phyloP scores from a whole-genome alignment of 345 rosid species.

The Gossypium raimondii region DNA sequence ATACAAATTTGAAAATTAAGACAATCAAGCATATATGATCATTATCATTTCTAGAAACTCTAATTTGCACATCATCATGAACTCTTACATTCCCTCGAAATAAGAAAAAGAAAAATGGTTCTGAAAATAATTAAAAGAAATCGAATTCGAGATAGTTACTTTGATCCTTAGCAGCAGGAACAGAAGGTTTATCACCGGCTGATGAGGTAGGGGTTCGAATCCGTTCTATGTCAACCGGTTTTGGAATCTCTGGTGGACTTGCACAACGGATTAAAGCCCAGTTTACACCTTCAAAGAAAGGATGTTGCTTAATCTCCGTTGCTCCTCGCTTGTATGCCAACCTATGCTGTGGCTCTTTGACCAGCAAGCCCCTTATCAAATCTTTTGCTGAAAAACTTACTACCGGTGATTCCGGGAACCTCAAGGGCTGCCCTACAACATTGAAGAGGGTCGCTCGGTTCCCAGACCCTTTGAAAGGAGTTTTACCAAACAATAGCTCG shows the following conservation, averaged over 20 bases:
- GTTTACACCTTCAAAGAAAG: constrained; percentile 81
- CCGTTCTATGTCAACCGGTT: constrained; percentile 55
- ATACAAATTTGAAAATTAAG: constrained; percentile 9
- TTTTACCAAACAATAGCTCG: constrained; percentile 72
- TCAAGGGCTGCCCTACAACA: constrained; percentile 69
- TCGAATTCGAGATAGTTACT: constrained; percentile 70
- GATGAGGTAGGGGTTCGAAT: constrained; percentile 35
- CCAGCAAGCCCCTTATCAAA: constrained; percentile 73
- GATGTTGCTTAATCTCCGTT: constrained; percentile 77
- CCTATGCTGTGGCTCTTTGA: constrained; percentile 72
- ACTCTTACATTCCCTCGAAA: constrained; percentile 12
- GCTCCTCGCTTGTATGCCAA: constrained; percentile 78
- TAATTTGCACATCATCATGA: not conserved
- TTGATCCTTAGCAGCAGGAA: constrained; percentile 30
- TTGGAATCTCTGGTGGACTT: constrained; percentile 78
- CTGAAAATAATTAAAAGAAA: constrained; percentile 44
- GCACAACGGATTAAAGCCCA: constrained; percentile 81
- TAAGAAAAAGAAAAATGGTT: not conserved
- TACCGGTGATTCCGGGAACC: constrained; percentile 66
- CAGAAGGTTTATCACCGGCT: constrained; percentile 38
- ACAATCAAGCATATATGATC: constrained; percentile 7
- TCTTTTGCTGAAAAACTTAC: constrained; percentile 75
- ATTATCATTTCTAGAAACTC: not conserved
- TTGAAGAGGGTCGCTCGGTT: constrained; percentile 76
- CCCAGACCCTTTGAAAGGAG: constrained; percentile 83